Conservation (phyloP, 345 rosid species). For the Eucalyptus dawsonii region DNA sequence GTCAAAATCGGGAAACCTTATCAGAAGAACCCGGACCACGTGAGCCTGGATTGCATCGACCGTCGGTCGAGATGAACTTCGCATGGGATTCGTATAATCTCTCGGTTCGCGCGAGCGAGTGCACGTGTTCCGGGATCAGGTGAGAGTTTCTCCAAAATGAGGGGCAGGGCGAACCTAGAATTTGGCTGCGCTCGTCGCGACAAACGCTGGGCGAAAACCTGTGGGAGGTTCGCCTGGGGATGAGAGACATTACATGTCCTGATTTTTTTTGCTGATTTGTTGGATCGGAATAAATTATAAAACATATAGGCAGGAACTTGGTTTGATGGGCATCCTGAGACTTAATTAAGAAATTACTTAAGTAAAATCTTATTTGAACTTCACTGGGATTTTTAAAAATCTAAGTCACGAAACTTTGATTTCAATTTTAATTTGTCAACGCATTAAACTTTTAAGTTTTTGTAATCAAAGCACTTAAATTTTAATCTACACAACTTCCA, state of each 20-base stretch:
- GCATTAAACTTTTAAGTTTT: neutral
- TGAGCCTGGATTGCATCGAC: neutral
- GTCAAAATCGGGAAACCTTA: neutral
- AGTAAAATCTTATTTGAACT: neutral
- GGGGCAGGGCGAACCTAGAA: neutral
- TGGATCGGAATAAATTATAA: neutral
- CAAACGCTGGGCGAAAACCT: neutral
- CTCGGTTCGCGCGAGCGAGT: neutral
- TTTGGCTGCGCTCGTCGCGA: neutral
- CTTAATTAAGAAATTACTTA: neutral
- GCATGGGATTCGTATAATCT: neutral
- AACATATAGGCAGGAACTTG: neutral
- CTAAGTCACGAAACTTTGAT: neutral
- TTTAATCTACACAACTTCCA: neutral
- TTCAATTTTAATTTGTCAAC: neutral
- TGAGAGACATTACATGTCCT: neutral
- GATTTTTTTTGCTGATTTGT: neutral
- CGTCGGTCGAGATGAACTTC: neutral
- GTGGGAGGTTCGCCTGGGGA: neutral
- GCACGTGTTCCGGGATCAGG: neutral
- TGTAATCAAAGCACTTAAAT: neutral
- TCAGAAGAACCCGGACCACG: neutral
- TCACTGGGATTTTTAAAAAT: neutral
- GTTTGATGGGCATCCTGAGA: neutral
- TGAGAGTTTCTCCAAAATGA: neutral